Percentiles rank a stretch among this genome's conserved stretches.
Conservation (phyloP, 1,284 basidiomycete species). For the Tremellales sp. region DNA sequence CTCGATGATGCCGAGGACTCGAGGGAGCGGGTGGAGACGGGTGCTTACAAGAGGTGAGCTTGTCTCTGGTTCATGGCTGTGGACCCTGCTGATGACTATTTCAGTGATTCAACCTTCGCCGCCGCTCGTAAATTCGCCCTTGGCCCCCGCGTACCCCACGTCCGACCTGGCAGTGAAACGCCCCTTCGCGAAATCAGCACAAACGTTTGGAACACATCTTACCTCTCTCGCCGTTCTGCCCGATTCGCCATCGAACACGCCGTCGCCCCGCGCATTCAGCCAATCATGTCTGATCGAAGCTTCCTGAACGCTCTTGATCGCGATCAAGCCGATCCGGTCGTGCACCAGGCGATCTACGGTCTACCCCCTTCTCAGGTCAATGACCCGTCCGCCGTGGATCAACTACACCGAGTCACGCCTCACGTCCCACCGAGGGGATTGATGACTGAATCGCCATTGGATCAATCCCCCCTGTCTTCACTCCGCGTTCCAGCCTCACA, state of each 20-base stretch:
- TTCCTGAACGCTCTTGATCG: conserved; percentile 70
- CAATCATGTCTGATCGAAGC: conserved; percentile 70
- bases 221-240: conserved; percentile 70
- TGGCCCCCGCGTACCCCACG: conserved; percentile 44
- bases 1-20: conserved; percentile 14
- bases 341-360: conserved; percentile 80
- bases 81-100: background rate
- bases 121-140: conserved; percentile 48
- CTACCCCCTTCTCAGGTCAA: conserved; percentile 66
- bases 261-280: conserved; percentile 75
- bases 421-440: conserved; percentile 64
- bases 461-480: conserved; percentile 75
- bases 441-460: conserved; percentile 60
- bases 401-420: conserved; percentile 54
- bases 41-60: conserved; percentile 15
- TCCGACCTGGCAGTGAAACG: conserved; percentile 4
- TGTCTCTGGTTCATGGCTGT: background rate
- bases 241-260: conserved; percentile 77
- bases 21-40: conserved; percentile 5
- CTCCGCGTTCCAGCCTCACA: conserved; percentile 96
- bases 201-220: conserved; percentile 66
- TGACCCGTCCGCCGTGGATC: conserved; percentile 56
- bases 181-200: conserved; percentile 56
- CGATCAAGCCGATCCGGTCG: conserved; percentile 54
- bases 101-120: conserved; percentile 56